Evolutionary conservation across 129 eudicot species (phyloP).

Genomic region (Sambucus nigra): DNA sequence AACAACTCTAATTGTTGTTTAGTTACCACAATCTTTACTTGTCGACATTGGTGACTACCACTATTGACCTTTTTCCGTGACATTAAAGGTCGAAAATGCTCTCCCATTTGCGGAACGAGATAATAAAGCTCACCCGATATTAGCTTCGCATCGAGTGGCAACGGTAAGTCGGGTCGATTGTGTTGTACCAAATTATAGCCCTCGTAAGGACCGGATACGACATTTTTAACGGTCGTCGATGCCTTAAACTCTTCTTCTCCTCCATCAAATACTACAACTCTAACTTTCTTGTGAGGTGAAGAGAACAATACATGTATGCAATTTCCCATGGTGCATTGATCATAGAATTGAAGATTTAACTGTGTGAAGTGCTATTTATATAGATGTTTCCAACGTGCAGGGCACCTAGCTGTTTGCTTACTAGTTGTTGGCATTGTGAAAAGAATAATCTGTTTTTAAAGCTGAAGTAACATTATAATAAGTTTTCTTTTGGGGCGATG

Average conservation of each 20-base stretch:
- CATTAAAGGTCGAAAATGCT: background rate
- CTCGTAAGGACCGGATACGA: background rate
- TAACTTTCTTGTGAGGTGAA: background rate
- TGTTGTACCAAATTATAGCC: background rate
- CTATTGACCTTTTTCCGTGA: slow-evolving; percentile 6
- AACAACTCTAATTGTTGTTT: slow-evolving; percentile 48
- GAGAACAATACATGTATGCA: background rate
- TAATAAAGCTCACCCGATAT: background rate
- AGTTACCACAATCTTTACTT: slow-evolving; percentile 39
- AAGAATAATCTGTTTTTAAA: too few relatives aligned
- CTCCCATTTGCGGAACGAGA: slow-evolving; percentile 1
- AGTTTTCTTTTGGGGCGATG: background rate
- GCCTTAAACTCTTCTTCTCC: slow-evolving; percentile 6
- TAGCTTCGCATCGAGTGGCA: slow-evolving; percentile 7
- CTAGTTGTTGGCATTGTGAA: too few relatives aligned
- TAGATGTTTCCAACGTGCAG: slow-evolving; percentile 33
- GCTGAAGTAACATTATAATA: background rate
- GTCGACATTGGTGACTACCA: slow-evolving; percentile 9
- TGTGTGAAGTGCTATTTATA: too few relatives aligned
- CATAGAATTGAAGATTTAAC: background rate
- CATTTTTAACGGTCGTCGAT: background rate
- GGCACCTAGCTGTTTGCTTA: slow-evolving; percentile 6
- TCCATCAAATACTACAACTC: background rate
- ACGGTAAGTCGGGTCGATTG: background rate
- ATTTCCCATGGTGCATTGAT: slow-evolving; percentile 11